These are phyloP conservation scores for Trichoderma atrobrunneum DNA, from an alignment of 2,329 filamentous ascomycete genomes.

Conservation along the genomic window DNA sequence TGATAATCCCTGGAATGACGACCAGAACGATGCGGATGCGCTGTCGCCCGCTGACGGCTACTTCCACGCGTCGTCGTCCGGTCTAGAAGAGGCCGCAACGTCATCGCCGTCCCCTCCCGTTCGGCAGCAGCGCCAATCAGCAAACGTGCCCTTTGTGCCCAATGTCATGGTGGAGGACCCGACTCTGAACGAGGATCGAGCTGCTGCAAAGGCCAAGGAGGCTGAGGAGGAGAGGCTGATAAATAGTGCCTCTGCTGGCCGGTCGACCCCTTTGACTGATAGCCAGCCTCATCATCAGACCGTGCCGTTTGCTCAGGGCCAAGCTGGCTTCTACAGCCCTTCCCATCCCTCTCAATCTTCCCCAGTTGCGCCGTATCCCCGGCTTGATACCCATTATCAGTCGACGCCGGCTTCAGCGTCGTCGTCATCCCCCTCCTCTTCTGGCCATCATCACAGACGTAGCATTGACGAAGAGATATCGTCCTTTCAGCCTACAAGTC, in stretches of 20 bases:
- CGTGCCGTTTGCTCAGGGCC: neutral
- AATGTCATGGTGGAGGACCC: slow-evolving; percentile 50
- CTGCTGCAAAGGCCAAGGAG: slow-evolving; percentile 43
- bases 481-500: neutral
- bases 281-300: slow-evolving; percentile 9
- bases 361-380: neutral
- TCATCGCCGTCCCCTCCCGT: slow-evolving; percentile 25
- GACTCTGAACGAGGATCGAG: slow-evolving; percentile 37
- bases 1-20: slow-evolving; percentile 36
- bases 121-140: slow-evolving; percentile 28
- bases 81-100: slow-evolving; percentile 20
- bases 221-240: slow-evolving; percentile 41
- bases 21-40: slow-evolving; percentile 29
- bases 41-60: slow-evolving; percentile 53
- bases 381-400: neutral
- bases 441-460: slow-evolving; percentile 24
- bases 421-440: slow-evolving; percentile 11
- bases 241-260: slow-evolving; percentile 26
- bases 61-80: slow-evolving; percentile 41
- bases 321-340: neutral
- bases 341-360: neutral
- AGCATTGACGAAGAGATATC: slow-evolving; percentile 27
- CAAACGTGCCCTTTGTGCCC: slow-evolving; percentile 44
- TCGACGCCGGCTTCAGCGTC: slow-evolving; percentile 8
- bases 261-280: slow-evolving; percentile 19